Base-by-base conservation (phyloP, 2,329 filamentous ascomycete genomes). In the Pseudofabraea citricarpa region DNA sequence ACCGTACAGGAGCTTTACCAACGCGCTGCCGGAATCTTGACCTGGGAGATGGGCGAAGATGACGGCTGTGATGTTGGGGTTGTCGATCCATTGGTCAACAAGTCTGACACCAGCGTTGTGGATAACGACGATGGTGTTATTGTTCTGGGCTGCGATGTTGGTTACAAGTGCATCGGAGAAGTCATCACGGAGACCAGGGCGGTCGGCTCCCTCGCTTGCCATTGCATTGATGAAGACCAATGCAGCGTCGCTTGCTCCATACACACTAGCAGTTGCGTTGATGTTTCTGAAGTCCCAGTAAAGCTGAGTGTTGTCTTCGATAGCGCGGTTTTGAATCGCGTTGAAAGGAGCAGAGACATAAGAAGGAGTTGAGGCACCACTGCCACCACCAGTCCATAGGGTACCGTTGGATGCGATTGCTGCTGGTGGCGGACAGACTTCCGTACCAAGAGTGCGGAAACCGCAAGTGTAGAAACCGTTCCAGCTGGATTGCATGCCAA, bases 21-120 rank as follows among this genome's bases (percentile, higher is more conserved):
- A 70, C 0, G 89, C 85, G 47, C 85, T 83, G 8, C 90, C 90
- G 23, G 83, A 87, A 60, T 95, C 88, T 58, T 94, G 81, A 2
- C 90, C 88, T 0, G 90, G 89, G 1, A 95, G 70, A 54, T 93
- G 85, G 9, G 87, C 87, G 35, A 90, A 74, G 2, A 95, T 61
- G 1, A 94, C 81, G 0, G 85, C 83, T 57, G 88, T 88, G 49
- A 95, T 79, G 21, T 79, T 80, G 1, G 85, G 80, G 0, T 87
- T 66, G 35, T 90, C 81, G 51, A 90, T 81, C 82, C 87, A 85
- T 2, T 64, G 61, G 45, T 83, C 79, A 0, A 84, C 74, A 0
- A 80, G 60, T 1, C 79, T 68, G 15, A 73, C 64, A 0, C 81
- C 81, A 0, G 77, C 77, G 41, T 81, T 83, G 61, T 85, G 79